phyloP scores from a whole-genome alignment of 208 protist genomes.

The Borovskyia barvae region DNA sequence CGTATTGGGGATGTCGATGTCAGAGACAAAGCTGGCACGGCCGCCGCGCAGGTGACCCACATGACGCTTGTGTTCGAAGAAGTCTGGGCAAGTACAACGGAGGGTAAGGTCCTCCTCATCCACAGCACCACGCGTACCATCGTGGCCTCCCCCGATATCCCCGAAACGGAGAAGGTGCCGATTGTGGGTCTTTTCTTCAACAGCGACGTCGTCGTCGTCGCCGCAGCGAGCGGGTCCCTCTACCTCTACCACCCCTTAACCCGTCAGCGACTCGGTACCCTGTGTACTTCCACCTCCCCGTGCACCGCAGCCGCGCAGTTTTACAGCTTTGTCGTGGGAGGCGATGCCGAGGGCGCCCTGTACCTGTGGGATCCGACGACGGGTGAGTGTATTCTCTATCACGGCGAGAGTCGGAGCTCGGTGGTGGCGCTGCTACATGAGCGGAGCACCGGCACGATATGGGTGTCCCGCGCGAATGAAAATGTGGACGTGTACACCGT shows the following conservation, averaged over 20 bases:
- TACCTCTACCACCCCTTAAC: conserved; percentile 45
- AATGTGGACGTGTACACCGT: conserved; percentile 63
- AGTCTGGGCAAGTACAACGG: conserved; percentile 53
- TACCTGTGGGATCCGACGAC: conserved; percentile 52
- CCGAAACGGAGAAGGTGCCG: conserved; percentile 39
- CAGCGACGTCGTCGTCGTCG: conserved; percentile 43
- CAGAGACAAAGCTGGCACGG: conserved; percentile 7
- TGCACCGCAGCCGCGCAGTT: conserved; percentile 53
- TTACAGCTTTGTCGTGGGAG: conserved; percentile 53
- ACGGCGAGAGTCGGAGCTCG: conserved; percentile 36
- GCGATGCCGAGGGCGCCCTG: conserved; percentile 49
- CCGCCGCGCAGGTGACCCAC: conserved; percentile 23
- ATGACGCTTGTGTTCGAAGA: conserved; percentile 51
- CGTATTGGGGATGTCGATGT: conserved; percentile 27
- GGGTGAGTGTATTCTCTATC: conserved; percentile 26
- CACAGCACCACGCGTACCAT: conserved; percentile 16
- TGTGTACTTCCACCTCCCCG: conserved; percentile 33
- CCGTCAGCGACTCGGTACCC: conserved; percentile 31
- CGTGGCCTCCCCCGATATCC: conserved; percentile 13
- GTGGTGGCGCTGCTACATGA: conserved; percentile 59
- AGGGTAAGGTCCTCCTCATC: conserved; percentile 52
- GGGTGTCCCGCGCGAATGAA: conserved; percentile 59
- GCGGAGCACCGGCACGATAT: conserved; percentile 48
- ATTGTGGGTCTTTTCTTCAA: conserved; percentile 61
- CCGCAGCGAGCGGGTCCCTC: conserved; percentile 42